A percentile compares a stretch with the other conserved stretches of the same genome.
Conservation (phyloP, 805 yeast species). For the Yamadazyma kitorensis region DNA sequence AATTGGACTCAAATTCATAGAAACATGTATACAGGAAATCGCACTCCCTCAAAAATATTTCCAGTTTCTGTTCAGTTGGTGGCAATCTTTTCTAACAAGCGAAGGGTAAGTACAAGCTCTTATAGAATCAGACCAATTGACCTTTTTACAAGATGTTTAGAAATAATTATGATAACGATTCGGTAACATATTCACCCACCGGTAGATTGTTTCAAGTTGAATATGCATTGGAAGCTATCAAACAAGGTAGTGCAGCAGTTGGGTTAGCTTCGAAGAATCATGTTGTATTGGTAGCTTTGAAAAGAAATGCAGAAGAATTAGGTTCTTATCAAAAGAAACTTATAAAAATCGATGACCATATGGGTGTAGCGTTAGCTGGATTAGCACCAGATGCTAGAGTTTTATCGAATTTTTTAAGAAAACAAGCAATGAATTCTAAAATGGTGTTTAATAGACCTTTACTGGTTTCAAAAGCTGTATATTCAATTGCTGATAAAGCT, state of each 20-base stretch:
- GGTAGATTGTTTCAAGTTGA: slow-evolving; percentile 88
- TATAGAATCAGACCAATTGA: slow-evolving; percentile 1
- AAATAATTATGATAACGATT: slow-evolving; percentile 97
- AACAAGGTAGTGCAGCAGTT: slow-evolving; percentile 96
- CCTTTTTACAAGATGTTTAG: slow-evolving; percentile 57
- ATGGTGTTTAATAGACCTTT: slow-evolving; percentile 85
- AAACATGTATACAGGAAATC: too few species aligned
- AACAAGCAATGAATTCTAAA: slow-evolving; percentile 85
- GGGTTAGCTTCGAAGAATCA: slow-evolving; percentile 84
- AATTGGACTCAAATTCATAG: too few species aligned
- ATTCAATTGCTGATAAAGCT: slow-evolving; percentile 91
- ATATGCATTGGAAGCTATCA: slow-evolving; percentile 91
- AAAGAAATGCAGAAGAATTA: slow-evolving; percentile 94
- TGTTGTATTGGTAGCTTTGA: slow-evolving; percentile 90
- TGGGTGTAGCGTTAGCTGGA: slow-evolving; percentile 96
- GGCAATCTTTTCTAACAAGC: not conserved
- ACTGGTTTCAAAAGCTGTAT: slow-evolving; percentile 78
- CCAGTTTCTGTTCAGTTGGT: slow-evolving; percentile 2
- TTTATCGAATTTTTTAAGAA: slow-evolving; percentile 81
- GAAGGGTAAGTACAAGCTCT: not conserved
- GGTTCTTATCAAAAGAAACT: slow-evolving; percentile 96
- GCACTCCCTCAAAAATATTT: slow-evolving; percentile 2
- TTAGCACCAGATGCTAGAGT: slow-evolving; percentile 98
- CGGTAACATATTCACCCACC: slow-evolving; percentile 95
- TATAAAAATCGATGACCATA: slow-evolving; percentile 85